phyloP scores from a whole-genome alignment of 192 early-diverging fungal genomes.

The Gigaspora rosea region DNA sequence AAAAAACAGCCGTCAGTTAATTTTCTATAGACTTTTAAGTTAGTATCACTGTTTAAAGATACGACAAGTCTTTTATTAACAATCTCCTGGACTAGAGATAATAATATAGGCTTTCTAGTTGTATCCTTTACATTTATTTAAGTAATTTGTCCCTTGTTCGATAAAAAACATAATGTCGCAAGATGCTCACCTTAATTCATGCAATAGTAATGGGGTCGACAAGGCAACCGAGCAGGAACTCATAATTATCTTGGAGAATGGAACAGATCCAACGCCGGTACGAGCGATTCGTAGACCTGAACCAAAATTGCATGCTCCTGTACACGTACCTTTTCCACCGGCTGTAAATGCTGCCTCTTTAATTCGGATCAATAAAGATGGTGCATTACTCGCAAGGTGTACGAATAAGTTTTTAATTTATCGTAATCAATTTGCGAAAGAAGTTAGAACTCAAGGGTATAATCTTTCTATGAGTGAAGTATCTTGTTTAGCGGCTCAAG shows the following conservation, averaged over 20 bases:
- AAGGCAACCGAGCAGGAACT: conserved; percentile 11
- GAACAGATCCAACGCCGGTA: conserved; percentile 5
- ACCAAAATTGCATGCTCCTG: background rate
- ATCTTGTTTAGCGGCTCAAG: conserved; percentile 27
- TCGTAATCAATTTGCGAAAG: conserved; percentile 33
- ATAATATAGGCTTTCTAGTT: too few relatives aligned
- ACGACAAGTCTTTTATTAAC: too few relatives aligned
- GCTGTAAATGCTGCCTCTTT: conserved; percentile 14
- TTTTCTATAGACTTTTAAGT: too few relatives aligned
- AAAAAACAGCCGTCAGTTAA: too few relatives aligned
- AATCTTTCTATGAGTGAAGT: conserved; percentile 33
- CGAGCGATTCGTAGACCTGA: conserved; percentile 3
- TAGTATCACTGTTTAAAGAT: too few relatives aligned
- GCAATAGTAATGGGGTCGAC: background rate
- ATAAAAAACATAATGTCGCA: background rate
- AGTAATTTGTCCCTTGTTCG: background rate
- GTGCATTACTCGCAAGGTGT: conserved; percentile 20
- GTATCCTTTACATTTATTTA: too few relatives aligned
- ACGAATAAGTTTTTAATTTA: conserved; percentile 34
- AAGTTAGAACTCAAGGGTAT: conserved; percentile 15
- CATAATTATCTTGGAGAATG: conserved; percentile 10
- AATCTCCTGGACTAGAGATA: too few relatives aligned
- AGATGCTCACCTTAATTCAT: background rate
- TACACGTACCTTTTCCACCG: conserved; percentile 28
- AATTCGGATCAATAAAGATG: conserved; percentile 25